Base-by-base conservation (phyloP, 352 stramenopile species). In the Phytophthora chlamydospora region DNA sequence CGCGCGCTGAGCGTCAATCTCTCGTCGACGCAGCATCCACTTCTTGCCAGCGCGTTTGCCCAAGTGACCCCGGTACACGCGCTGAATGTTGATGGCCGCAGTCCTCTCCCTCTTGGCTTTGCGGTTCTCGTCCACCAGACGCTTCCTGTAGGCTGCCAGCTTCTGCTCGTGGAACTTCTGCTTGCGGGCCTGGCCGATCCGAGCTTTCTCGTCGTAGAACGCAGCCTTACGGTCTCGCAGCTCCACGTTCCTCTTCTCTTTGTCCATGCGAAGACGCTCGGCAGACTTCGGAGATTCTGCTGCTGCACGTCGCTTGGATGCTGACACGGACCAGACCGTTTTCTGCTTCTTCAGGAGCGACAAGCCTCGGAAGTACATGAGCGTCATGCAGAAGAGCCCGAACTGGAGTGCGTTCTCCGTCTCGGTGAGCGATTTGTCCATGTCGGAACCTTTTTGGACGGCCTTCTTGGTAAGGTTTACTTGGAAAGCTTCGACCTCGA, bases 321-420 rank as follows among this genome's bases (percentile, higher is more conserved):
- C 56, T 0, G 70, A 83, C 35, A 78, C 71, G 5, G 78, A 89
- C 89, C 88, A 98, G 9, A 81, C 66, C 2, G 64, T 72, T 42
- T 94, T 87, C 59, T 98, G 90, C 32, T 92, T 84, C 51, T 86
- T 85, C 11, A 98, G 72, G 50, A 97, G 59, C 11, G 89, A 90
- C 48, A 98, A 76, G 4, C 89, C 91, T 40, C 92, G 82, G 49
- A 99, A 99, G 72, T 98, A 98, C 93, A 98, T 97, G 39, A 99
- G 81, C 32, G 93, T 98, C 68, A 99, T 88, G 70, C 79, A 97
- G 61, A 99, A 99, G 16, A 99, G 64, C 10, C 93, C 96, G 62
- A 98, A 98, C 29, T 95, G 96, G n/a, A 98, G 80, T n/a, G 88
- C 96, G 13, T 81, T 82, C 72, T 99, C 94, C 13, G 93, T 96